Evolutionary conservation across 768 basidiomycete genomes (phyloP), one percentile per base, ranked within the genome.

Genomic region (Paxillus involutus): DNA sequence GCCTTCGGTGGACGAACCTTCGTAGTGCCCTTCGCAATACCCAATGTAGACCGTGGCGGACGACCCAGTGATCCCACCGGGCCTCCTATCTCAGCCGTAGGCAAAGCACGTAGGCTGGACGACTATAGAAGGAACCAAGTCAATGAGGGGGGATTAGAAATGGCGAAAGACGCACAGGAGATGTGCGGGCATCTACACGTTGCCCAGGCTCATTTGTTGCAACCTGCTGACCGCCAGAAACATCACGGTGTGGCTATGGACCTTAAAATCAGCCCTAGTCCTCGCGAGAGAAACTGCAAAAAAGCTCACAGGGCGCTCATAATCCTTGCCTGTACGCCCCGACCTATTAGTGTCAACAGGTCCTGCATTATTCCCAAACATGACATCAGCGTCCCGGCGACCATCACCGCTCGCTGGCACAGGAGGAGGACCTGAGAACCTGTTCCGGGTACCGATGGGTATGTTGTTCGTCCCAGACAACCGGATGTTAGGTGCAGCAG

Each of bases 391-490:
- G 9, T 51, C 64, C 17, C 47, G 55, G 21, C 40, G 32, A 19
- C 44, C 21, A n/a, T 11, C n/a, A 32, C 16, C 40, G 26, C 21
- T 59, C 2, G 40, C n/a, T 2, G 16, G 32, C 26, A 11, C 32
- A 17, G 10, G 44, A 37, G 6, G 53, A 44, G 3, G 41, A 47
- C 45, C 32, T 6, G 53, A n/a, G 54, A 66, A 64, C 17, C 64
- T 72, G 46, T 53, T 63, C 44, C 67, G 58, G 7, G 52, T 49
- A 16, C 71, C 71, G 26, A 70, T 69, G 14, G 70, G 70, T 47
- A 54, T 63, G 30, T 62, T 71, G 51, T 73, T 71, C 21, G 70
- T 70, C 21, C 70, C 70, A 3, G 70, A 71, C 9, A 71, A 36
- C 24, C 65, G 68, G 24, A 65, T 17, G 13, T 55, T 63, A 14